Percentiles rank a stretch among this genome's conserved stretches.
Conservation (phyloP, 495 filamentous ascomycete genomes). For the Alectoria sarmentosa region DNA sequence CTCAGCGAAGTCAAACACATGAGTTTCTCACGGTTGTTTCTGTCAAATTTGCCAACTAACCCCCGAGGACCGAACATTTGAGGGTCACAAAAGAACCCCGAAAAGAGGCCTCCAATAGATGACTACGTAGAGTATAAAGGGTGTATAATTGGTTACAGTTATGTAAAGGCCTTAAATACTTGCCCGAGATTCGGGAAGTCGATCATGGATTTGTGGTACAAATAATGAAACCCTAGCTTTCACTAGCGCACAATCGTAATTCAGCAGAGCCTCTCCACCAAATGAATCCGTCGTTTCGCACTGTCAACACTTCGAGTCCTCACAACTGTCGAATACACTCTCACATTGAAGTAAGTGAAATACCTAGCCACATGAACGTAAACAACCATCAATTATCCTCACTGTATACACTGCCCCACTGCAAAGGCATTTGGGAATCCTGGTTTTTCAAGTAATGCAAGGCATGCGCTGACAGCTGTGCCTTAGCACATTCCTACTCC, state of each 20-base stretch:
- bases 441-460: neutral
- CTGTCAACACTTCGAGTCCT: neutral
- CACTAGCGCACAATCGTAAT: conserved; percentile 13
- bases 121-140: neutral
- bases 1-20: neutral
- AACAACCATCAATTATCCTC: neutral
- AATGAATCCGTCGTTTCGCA: neutral
- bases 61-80: neutral
- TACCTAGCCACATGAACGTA: neutral
- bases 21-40: neutral
- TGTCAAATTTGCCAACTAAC: neutral
- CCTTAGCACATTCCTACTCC: conserved; percentile 25
- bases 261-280: neutral
- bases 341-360: neutral
- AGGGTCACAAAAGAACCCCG: neutral
- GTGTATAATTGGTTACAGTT: neutral
- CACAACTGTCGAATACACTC: neutral
- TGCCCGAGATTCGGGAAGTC: neutral
- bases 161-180: too few relatives aligned
- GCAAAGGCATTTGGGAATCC: neutral
- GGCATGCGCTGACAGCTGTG: neutral
- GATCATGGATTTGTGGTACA: neutral
- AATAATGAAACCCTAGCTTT: neutral
- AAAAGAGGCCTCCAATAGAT: neutral
- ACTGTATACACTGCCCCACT: neutral